Evolutionary conservation across 2,329 filamentous ascomycete species (phyloP).

Genomic region (Corinectria fuckeliana): DNA sequence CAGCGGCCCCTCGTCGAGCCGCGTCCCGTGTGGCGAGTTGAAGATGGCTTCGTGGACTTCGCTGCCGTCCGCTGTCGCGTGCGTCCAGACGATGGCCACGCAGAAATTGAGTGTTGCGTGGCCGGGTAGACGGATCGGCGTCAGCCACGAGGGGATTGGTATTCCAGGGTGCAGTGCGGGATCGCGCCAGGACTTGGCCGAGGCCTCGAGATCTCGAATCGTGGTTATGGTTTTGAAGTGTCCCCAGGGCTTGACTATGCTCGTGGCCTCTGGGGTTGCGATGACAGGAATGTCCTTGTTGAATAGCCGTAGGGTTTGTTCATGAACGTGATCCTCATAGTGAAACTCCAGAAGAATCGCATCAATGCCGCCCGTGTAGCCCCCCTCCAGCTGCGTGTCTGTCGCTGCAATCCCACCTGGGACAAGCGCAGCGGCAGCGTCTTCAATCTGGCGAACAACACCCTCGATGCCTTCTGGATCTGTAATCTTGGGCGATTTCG

Average conservation of each 20-base stretch:
- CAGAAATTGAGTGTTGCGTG: conserved; percentile 27
- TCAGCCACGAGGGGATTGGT: conserved; percentile 31
- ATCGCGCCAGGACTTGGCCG: conserved; percentile 21
- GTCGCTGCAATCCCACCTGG: background rate
- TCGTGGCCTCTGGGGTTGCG: conserved; percentile 17
- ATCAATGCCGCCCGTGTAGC: conserved; percentile 22
- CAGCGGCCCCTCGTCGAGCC: conserved; percentile 22
- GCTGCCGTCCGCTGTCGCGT: background rate
- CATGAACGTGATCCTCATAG: conserved; percentile 29
- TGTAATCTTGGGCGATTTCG: conserved; percentile 1
- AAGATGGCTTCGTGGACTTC: conserved; percentile 32
- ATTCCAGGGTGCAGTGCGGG: conserved; percentile 29
- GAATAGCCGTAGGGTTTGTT: conserved; percentile 17
- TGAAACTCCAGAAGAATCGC: conserved; percentile 33
- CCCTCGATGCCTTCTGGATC: conserved; percentile 19
- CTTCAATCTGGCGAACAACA: conserved; percentile 28
- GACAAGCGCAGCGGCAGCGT: background rate
- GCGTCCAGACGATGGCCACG: conserved; percentile 31
- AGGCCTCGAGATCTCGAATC: conserved; percentile 14
- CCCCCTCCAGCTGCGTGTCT: background rate
- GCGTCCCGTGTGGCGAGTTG: conserved; percentile 29
- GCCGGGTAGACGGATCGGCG: conserved; percentile 26
- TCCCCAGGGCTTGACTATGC: conserved; percentile 20
- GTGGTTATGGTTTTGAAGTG: conserved; percentile 29
- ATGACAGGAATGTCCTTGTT: conserved; percentile 28